These are phyloP conservation scores for Neonectria ditissima DNA, from an alignment of 2,329 filamentous ascomycete species.

Conservation along the genomic window DNA sequence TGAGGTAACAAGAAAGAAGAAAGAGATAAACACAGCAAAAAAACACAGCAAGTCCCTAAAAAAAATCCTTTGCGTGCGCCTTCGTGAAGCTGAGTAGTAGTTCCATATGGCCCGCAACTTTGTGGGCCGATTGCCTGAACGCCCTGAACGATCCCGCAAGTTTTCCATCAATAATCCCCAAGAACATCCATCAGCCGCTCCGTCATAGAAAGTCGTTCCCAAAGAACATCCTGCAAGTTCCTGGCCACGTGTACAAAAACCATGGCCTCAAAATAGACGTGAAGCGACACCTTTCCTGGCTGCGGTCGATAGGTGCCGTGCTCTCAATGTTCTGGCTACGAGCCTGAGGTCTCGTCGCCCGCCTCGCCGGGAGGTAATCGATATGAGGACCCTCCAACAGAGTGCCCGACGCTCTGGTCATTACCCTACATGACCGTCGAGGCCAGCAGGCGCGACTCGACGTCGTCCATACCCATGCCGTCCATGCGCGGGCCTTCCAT, in stretches of 20 bases:
- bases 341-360: background rate
- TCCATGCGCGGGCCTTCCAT: conserved; percentile 58
- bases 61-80: conserved; percentile 42
- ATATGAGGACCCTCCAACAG: conserved; percentile 8
- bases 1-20: conserved; percentile 24
- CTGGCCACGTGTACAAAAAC: conserved; percentile 24
- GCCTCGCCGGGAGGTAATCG: conserved; percentile 25
- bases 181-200: conserved; percentile 32
- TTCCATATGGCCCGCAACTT: conserved; percentile 42
- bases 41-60: conserved; percentile 22
- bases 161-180: conserved; percentile 43
- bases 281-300: conserved; percentile 18
- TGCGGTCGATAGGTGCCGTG: conserved; percentile 18
- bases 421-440: conserved; percentile 57
- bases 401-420: conserved; percentile 30
- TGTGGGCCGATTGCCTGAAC: conserved; percentile 45
- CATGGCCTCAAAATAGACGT: conserved; percentile 27
- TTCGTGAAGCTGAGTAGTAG: conserved; percentile 41
- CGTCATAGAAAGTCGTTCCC: conserved; percentile 33
- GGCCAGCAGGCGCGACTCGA: conserved; percentile 58
- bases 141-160: conserved; percentile 44
- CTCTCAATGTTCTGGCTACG: conserved; percentile 23
- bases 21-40: conserved; percentile 22
- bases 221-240: conserved; percentile 30
- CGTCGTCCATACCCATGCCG: conserved; percentile 58